phyloP scores from a whole-genome alignment of 441 rosid species.

The Geranium incanum region DNA sequence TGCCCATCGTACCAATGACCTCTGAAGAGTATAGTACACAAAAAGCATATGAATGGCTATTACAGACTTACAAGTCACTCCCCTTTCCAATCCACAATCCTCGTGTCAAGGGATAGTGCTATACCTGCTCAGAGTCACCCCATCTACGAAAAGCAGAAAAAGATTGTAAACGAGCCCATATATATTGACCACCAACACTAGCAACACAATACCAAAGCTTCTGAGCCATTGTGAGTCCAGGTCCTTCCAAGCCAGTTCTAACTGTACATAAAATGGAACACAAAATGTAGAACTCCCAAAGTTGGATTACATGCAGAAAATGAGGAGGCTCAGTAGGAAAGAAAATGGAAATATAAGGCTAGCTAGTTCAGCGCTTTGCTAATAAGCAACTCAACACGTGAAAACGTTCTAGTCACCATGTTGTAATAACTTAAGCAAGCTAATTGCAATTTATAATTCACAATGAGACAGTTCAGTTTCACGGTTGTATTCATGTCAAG shows the following conservation, averaged over 20 bases:
- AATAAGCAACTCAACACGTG: slow-evolving; percentile 3
- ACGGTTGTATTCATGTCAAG: not conserved
- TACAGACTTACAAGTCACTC: not conserved
- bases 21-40: slow-evolving; percentile 32
- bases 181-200: slow-evolving; percentile 85
- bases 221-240: slow-evolving; percentile 73
- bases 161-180: slow-evolving; percentile 79
- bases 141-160: slow-evolving; percentile 95
- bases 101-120: not conserved
- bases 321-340: not conserved
- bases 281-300: slow-evolving; percentile 10
- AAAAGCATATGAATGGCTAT: slow-evolving; percentile 12
- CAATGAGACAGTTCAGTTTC: not conserved
- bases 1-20: slow-evolving; percentile 71
- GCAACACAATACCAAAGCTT: slow-evolving; percentile 89
- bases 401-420: not conserved
- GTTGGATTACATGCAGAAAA: not conserved
- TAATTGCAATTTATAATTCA: not conserved
- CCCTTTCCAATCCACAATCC: not conserved
- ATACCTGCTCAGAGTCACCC: slow-evolving; percentile 92
- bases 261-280: slow-evolving; percentile 34
- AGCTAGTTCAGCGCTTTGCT: not conserved
- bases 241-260: slow-evolving; percentile 91
- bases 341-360: not conserved
- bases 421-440: slow-evolving; percentile 4